Conservation (phyloP, 2,329 filamentous ascomycete genomes). For the Fusarium poae region DNA sequence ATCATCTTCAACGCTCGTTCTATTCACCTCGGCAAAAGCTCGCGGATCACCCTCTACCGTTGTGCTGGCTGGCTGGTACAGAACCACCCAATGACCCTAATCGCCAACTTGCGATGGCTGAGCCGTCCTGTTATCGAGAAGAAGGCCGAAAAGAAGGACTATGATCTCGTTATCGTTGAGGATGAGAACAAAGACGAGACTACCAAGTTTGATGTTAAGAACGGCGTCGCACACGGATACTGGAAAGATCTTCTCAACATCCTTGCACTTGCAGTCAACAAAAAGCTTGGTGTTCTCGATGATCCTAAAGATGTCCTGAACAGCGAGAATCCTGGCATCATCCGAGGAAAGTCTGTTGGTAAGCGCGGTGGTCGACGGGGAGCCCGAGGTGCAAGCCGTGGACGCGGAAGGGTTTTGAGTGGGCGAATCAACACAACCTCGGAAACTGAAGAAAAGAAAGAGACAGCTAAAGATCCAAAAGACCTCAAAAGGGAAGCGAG, state of each 20-base stretch:
- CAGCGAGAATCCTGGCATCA: slow-evolving; percentile 48
- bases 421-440: neutral
- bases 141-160: slow-evolving; percentile 58
- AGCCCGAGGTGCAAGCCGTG: neutral
- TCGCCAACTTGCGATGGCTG: slow-evolving; percentile 67
- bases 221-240: slow-evolving; percentile 69
- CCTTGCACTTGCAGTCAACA: slow-evolving; percentile 64
- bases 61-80: slow-evolving; percentile 68
- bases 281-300: slow-evolving; percentile 58
- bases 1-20: slow-evolving; percentile 71
- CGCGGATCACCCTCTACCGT: slow-evolving; percentile 62
- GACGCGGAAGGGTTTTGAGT: neutral
- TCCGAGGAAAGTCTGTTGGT: slow-evolving; percentile 38
- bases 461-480: slow-evolving; percentile 28
- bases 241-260: slow-evolving; percentile 73
- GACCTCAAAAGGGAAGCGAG: slow-evolving; percentile 51
- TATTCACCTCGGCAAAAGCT: slow-evolving; percentile 71
- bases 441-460: neutral
- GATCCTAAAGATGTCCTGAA: slow-evolving; percentile 59
- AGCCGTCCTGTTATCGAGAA: slow-evolving; percentile 68
- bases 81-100: slow-evolving; percentile 66
- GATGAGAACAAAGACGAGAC: slow-evolving; percentile 55
- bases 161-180: slow-evolving; percentile 53
- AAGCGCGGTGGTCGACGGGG: slow-evolving; percentile 15
- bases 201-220: slow-evolving; percentile 57